A percentile compares a stretch with the other conserved stretches of the same genome.
Conservation (phyloP, 1,284 basidiomycete species). For the Papiliotrema fonsecae region DNA sequence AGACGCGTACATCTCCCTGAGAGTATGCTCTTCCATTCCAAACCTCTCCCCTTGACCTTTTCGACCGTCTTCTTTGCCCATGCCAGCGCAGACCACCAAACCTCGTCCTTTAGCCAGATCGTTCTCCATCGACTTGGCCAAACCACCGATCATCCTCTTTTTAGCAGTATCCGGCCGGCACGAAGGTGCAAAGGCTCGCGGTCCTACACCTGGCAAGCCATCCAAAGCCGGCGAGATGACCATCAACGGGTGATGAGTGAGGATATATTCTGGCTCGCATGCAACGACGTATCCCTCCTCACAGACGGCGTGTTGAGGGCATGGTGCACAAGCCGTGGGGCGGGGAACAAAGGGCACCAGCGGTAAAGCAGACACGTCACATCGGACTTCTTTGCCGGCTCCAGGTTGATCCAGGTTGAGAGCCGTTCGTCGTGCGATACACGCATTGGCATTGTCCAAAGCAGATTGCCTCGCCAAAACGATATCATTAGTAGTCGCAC, state of each 20-base stretch:
- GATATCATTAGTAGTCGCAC: slow-evolving; percentile 58
- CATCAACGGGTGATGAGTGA: slow-evolving; percentile 41
- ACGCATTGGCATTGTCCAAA: slow-evolving; percentile 56
- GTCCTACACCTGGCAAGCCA: slow-evolving; percentile 72
- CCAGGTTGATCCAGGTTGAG: slow-evolving; percentile 21
- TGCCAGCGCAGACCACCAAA: slow-evolving; percentile 61
- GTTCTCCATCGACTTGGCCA: slow-evolving; percentile 69
- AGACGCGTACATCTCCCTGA: slow-evolving; percentile 35
- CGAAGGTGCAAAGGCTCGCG: slow-evolving; percentile 69
- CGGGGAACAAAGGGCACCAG: slow-evolving; percentile 53
- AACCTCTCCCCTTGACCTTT: slow-evolving; percentile 71
- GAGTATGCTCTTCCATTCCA: slow-evolving; percentile 59
- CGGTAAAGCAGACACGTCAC: slow-evolving; percentile 51
- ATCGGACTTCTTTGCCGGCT: slow-evolving; percentile 16
- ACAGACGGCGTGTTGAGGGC: slow-evolving; percentile 77
- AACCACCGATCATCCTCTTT: slow-evolving; percentile 67
- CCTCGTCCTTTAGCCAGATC: slow-evolving; percentile 67
- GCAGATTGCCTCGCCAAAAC: slow-evolving; percentile 45
- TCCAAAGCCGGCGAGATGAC: slow-evolving; percentile 51
- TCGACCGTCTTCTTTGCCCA: slow-evolving; percentile 52
- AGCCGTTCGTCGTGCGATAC: slow-evolving; percentile 49
- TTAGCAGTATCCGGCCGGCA: slow-evolving; percentile 79
- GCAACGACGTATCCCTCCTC: slow-evolving; percentile 55
- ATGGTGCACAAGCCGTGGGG: slow-evolving; percentile 72
- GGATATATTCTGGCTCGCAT: slow-evolving; percentile 72